Percentiles rank a stretch among this genome's conserved stretches.
Evolutionary conservation across 345 rosid genomes (phyloP).

Genomic region (Salix exigua): DNA sequence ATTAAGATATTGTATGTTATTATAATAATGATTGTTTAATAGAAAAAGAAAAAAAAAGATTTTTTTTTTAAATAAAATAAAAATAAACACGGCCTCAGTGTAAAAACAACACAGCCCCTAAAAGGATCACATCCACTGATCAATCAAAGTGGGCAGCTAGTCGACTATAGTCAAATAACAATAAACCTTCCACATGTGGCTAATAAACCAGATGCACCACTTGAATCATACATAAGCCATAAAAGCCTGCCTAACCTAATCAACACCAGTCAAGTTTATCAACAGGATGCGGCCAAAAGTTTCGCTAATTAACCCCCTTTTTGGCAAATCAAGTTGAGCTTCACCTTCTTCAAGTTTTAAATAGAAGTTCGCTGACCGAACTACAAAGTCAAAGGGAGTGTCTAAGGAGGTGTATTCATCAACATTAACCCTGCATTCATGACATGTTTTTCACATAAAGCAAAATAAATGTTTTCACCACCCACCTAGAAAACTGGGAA

Average conservation of each 20-base stretch:
- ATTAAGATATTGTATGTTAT: no score
- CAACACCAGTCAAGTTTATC: not conserved
- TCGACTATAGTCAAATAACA: not conserved
- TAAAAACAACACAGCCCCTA: no score
- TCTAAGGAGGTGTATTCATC: conserved; percentile 4
- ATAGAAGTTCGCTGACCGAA: not conserved
- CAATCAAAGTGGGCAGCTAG: not conserved
- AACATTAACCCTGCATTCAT: conserved; percentile 3
- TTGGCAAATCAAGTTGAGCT: not conserved
- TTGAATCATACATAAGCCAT: not conserved
- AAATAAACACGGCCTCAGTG: no score
- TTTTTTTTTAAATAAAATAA: no score
- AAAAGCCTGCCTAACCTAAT: not conserved
- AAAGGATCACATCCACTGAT: not conserved
- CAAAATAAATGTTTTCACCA: conserved; percentile 5
- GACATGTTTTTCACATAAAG: conserved; percentile 4
- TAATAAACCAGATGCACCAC: not conserved
- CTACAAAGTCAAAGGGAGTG: conserved; percentile 1
- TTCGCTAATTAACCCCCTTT: not conserved
- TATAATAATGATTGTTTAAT: no score
- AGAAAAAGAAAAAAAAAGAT: no score
- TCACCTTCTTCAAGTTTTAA: not conserved
- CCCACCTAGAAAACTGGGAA: conserved; percentile 4
- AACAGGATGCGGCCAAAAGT: not conserved
- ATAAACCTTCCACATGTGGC: not conserved